phyloP scores from a whole-genome alignment of 108 stramenopile species.

The Schizochytrium sp. region DNA sequence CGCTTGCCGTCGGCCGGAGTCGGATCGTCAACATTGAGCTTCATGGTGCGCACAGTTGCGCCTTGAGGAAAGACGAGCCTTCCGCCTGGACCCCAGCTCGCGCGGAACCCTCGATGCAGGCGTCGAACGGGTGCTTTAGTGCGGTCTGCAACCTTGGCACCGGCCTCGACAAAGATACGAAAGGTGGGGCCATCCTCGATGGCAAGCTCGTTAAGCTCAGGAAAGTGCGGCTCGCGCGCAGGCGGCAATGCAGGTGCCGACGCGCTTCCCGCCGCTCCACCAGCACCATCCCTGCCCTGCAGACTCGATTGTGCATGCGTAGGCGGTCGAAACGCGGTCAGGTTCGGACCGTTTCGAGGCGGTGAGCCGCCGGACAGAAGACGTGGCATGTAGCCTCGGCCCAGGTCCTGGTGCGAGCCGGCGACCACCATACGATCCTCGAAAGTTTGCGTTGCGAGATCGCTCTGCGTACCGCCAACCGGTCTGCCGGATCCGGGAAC shows the following conservation, averaged over 20 bases:
- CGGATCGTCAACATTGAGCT: neutral
- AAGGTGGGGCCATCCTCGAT: neutral
- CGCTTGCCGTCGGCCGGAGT: neutral
- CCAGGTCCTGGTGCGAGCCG: too few relatives aligned
- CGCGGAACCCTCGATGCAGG: neutral
- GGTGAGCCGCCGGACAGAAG: too few relatives aligned
- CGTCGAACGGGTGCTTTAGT: neutral
- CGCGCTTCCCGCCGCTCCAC: too few relatives aligned
- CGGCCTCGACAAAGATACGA: neutral
- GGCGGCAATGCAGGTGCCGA: neutral
- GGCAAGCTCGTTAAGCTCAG: neutral
- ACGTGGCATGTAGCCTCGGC: too few relatives aligned
- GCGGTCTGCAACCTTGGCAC: neutral
- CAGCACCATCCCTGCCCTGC: neutral
- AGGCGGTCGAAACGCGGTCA: too few relatives aligned
- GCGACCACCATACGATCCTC: too few relatives aligned
- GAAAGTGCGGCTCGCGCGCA: neutral
- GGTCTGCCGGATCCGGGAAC: too few relatives aligned
- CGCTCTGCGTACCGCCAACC: too few relatives aligned
- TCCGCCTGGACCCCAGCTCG: neutral
- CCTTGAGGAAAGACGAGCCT: neutral
- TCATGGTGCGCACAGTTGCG: neutral
- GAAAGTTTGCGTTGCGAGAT: too few relatives aligned
- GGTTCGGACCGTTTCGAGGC: too few relatives aligned
- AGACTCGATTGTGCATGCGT: neutral